These are phyloP conservation scores for Blastobotrys persicus DNA, from an alignment of 1,139 yeast species.

Conservation along the genomic window DNA sequence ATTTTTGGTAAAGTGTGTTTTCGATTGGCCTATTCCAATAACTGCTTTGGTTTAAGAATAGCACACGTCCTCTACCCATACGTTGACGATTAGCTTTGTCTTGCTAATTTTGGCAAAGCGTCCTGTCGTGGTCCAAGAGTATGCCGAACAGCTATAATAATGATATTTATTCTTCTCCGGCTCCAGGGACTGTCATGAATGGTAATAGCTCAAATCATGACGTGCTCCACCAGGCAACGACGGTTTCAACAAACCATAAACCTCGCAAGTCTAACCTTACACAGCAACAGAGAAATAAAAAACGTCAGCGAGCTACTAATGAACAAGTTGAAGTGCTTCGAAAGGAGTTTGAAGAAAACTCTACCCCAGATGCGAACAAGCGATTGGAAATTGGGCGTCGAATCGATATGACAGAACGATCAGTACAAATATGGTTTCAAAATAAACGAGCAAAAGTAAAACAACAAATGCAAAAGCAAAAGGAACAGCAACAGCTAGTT, in stretches of 20 bases:
- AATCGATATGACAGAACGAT: conserved; percentile 87
- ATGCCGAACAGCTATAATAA: background rate
- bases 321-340: conserved; percentile 71
- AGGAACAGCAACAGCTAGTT: conserved; percentile 13
- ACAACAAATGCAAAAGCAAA: conserved; percentile 32
- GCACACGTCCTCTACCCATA: background rate
- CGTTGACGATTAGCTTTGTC: background rate
- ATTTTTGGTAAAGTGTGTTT: background rate
- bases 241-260: background rate
- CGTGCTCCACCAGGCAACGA: background rate
- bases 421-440: conserved; percentile 95
- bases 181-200: background rate
- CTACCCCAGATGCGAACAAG: conserved; percentile 46
- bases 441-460: conserved; percentile 82
- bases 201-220: background rate
- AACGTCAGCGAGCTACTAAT: conserved; percentile 65
- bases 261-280: conserved; percentile 36
- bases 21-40: background rate
- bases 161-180: background rate
- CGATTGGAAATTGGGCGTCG: conserved; percentile 69
- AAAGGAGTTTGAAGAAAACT: conserved; percentile 67
- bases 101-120: background rate
- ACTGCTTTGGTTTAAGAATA: background rate
- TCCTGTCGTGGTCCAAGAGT: background rate
- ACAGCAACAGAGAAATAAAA: conserved; percentile 42